Base-by-base conservation (phyloP, 1,284 basidiomycete species). In the Fomitopsis betulina region DNA sequence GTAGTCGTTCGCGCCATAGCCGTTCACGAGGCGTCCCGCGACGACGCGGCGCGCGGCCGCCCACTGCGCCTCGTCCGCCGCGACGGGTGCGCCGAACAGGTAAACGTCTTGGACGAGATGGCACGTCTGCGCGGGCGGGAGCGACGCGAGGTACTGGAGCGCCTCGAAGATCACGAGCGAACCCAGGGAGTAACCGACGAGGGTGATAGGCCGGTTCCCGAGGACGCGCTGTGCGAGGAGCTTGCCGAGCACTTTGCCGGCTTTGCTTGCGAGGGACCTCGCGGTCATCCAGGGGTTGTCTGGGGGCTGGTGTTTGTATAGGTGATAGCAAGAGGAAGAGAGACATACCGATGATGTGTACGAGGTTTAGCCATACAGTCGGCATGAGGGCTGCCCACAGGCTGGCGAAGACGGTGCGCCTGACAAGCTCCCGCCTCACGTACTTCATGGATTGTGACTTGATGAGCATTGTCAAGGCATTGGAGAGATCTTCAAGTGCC, bases 71-170 rank as follows among this genome's bases (percentile, higher is more conserved):
- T 72, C 68, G 53, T 86, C 82, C 1, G 81, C 78, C 2, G 86
- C 77, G 1, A 84, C 78, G 0, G 89, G 90, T 2, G 85, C 81
- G 12, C 89, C 89, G 65, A 91, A 87, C 10, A 92, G 76, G 69
- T 81, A 90, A 17, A 90, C 88, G 67, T 92, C 88, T 67, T 92
- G 83, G 15, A 92, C 80, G 57, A 91, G 69, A 60, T 80, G 76
- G 13, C 68, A 60, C 1, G 81, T 82, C 60, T 79, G 66, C 5
- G 73, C 65, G 5, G 80, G 75, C 1, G 77, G 75, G 15, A 80
- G 72, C 12, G 72, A 55, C 5, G 73, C 66, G 55, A 76, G 71
- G 62, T 72, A 59, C 51, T 69, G 69, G 13, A 81, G 72, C 3
- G 81, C 81, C 61, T 82, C 76, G 62, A 81, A 79, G 58, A 83